Evolutionary conservation across 768 basidiomycete genomes (phyloP), one percentile per base, ranked within the genome.

Genomic region (Wakefieldia striispora): DNA sequence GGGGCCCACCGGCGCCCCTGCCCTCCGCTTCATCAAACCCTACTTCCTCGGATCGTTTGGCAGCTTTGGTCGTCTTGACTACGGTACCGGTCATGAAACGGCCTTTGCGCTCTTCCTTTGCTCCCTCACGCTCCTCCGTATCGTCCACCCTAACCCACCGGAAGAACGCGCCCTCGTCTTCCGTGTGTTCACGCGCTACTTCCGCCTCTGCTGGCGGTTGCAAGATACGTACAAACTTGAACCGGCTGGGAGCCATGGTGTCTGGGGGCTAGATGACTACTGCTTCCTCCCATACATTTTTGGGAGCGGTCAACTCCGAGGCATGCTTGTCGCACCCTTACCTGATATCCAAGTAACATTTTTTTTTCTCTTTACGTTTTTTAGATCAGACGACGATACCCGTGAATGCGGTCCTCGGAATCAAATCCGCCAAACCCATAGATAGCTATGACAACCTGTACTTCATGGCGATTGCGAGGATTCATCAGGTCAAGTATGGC

Each of bases 261-360:
- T 97, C 1, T 99, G 95, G 97, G 97, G 95, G 2, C 71, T 98
- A 33, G 95, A 97, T 61, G 95, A 97, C 65, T 95, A 87, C 46
- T 79, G 76, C 44, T 95, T 95, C 69, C 76, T 97, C 38, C 84
- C 88, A 3, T 97, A 95, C 61, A 78, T 94, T 10, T 93, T 94
- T 63, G 95, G 94, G 10, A 91, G 91, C 55, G 91, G 83, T 2
- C 91, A 98, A 70, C 76, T 97, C 33, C 76, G 85, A 80, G 88
- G 90, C 81, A 58, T 16, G 72, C 38, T 44, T 42, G 17, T 41
- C 16, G 16, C 46, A 36, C 6, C 6, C 33, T 40, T 35, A 21
- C 37, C n/a, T 36, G 23, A 29, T 20, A 51, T 51, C 47, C 43
- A 36, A 13, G 17, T 50, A 20, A 57, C 43, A 6, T 21, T 6